Conservation (phyloP, 2,329 filamentous ascomycete species). For the Nannizzia gypsea region DNA sequence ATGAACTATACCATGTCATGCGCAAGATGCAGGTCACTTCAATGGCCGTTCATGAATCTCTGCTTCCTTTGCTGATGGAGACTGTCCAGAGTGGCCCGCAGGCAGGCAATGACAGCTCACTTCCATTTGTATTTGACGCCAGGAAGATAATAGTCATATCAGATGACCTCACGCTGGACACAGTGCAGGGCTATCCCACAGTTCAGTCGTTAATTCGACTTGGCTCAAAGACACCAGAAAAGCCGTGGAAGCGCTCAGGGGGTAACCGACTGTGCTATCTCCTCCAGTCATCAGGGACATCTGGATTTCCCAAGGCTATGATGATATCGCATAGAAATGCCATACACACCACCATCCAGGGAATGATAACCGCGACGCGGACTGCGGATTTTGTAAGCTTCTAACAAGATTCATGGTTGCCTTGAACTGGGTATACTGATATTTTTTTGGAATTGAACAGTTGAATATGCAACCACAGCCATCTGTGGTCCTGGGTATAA, state of each 20-base stretch:
- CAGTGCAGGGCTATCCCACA: constrained; percentile 9
- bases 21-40: constrained; percentile 13
- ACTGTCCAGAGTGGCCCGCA: constrained; percentile 4
- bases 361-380: constrained; percentile 7
- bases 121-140: constrained; percentile 6
- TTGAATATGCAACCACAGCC: not conserved
- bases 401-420: not conserved
- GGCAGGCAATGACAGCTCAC: not conserved
- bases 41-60: constrained; percentile 11
- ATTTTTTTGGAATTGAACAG: not conserved
- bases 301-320: constrained; percentile 12
- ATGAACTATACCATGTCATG: constrained; percentile 12
- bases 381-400: constrained; percentile 8
- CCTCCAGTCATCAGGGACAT: constrained; percentile 12
- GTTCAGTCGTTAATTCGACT: constrained; percentile 9
- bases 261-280: constrained; percentile 10
- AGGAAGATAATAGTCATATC: constrained; percentile 11
- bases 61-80: constrained; percentile 9
- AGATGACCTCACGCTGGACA: constrained; percentile 9
- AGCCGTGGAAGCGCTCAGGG: constrained; percentile 3
- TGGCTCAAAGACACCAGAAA: constrained; percentile 7
- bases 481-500: constrained; percentile 6
- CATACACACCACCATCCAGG: constrained; percentile 10
- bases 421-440: not conserved
- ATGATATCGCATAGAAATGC: constrained; percentile 14